Evolutionary conservation across 1,139 yeast genomes (phyloP).

Genomic region (Pichia norvegensis): DNA sequence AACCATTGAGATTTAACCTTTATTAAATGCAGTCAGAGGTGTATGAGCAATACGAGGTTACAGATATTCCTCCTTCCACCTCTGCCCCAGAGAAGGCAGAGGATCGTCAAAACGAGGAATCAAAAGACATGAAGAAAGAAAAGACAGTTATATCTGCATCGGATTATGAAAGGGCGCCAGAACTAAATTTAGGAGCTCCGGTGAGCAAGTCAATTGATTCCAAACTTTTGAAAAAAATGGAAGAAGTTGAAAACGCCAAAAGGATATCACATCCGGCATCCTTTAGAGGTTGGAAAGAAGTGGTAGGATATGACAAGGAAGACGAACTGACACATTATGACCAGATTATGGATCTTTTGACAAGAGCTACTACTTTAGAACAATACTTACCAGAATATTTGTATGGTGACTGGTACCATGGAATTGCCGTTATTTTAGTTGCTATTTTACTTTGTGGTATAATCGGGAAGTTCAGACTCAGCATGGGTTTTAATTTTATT

Average conservation of each 20-base stretch:
- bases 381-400: slow-evolving; percentile 65
- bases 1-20: too few species aligned
- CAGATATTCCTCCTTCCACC: not conserved
- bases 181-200: slow-evolving; percentile 17
- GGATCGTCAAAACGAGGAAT: not conserved
- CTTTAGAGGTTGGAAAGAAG: slow-evolving; percentile 89
- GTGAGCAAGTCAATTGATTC: slow-evolving; percentile 24
- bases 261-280: slow-evolving; percentile 57
- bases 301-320: slow-evolving; percentile 73
- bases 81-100: not conserved
- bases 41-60: too few species aligned
- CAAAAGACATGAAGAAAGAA: not conserved
- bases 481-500: slow-evolving; percentile 74
- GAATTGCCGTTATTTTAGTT: slow-evolving; percentile 56
- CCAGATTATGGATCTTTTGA: slow-evolving; percentile 57
- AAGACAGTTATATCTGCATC: not conserved
- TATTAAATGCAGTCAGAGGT: too few species aligned
- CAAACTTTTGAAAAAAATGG: slow-evolving; percentile 24
- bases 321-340: slow-evolving; percentile 62
- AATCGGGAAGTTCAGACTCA: slow-evolving; percentile 68
- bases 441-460: slow-evolving; percentile 71
- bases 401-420: slow-evolving; percentile 96
- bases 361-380: slow-evolving; percentile 55
- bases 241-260: slow-evolving; percentile 31
- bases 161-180: not conserved